These are phyloP conservation scores for Fusarium sacchari DNA, from an alignment of 2,329 filamentous ascomycete species.

Conservation along the genomic window DNA sequence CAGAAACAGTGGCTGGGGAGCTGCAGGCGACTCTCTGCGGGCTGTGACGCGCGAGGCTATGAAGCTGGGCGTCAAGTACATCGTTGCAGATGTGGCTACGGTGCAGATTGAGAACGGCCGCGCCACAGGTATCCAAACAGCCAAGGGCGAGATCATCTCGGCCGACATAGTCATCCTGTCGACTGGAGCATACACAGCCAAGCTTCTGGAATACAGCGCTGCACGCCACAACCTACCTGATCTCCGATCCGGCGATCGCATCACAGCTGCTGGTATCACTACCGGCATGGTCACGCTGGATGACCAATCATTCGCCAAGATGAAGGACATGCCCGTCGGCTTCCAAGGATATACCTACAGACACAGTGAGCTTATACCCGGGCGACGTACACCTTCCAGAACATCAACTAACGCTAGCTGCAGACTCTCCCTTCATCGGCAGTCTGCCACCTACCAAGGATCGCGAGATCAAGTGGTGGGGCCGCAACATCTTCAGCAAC, in stretches of 20 bases:
- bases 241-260: slow-evolving; percentile 63
- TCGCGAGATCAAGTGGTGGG: slow-evolving; percentile 69
- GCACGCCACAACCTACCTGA: slow-evolving; percentile 56
- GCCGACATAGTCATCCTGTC: slow-evolving; percentile 65
- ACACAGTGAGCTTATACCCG: slow-evolving; percentile 46
- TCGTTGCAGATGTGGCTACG: slow-evolving; percentile 60
- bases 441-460: slow-evolving; percentile 64
- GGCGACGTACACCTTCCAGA: background rate
- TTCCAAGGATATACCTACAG: slow-evolving; percentile 54
- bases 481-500: slow-evolving; percentile 68
- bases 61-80: slow-evolving; percentile 67
- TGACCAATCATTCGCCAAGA: slow-evolving; percentile 55
- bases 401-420: slow-evolving; percentile 48
- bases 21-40: slow-evolving; percentile 66
- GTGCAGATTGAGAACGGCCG: slow-evolving; percentile 58
- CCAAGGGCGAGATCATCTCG: slow-evolving; percentile 54
- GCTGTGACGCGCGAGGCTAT: slow-evolving; percentile 64
- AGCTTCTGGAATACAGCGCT: slow-evolving; percentile 63
- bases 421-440: slow-evolving; percentile 65
- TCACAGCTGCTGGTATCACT: slow-evolving; percentile 68
- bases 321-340: slow-evolving; percentile 61
- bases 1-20: slow-evolving; percentile 70
- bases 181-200: slow-evolving; percentile 68
- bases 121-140: slow-evolving; percentile 61
- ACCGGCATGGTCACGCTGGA: slow-evolving; percentile 67